A percentile compares a stretch with the other conserved stretches of the same genome.
These are phyloP conservation scores for Lasiosphaeria hispida DNA, from an alignment of 495 filamentous ascomycete genomes.

Conservation along the genomic window DNA sequence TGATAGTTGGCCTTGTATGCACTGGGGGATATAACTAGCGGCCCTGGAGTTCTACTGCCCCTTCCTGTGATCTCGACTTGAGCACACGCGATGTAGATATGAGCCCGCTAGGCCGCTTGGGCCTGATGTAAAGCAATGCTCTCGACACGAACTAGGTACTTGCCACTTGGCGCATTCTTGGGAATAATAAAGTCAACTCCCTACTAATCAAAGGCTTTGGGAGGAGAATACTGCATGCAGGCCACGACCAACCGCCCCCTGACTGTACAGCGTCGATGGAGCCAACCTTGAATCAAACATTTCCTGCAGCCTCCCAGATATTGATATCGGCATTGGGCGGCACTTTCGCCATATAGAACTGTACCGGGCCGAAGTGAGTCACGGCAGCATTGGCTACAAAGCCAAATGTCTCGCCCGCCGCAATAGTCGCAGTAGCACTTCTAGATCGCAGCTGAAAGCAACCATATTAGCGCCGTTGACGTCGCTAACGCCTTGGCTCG, in stretches of 20 bases:
- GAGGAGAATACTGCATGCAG: conserved; percentile 34
- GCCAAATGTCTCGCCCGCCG: conserved; percentile 39
- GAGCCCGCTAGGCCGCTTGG: conserved; percentile 35
- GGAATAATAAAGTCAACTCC: conserved; percentile 39
- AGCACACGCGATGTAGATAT: conserved; percentile 41
- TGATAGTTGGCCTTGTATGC: conserved; percentile 36
- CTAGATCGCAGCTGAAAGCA: conserved; percentile 41
- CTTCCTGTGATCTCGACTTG: conserved; percentile 40
- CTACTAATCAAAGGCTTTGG: conserved; percentile 1
- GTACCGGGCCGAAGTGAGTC: conserved; percentile 47
- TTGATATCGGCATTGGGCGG: conserved; percentile 40
- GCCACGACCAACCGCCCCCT: conserved; percentile 35
- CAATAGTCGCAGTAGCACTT: conserved; percentile 31
- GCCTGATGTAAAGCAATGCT: conserved; percentile 41
- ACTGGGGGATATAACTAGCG: conserved; percentile 33
- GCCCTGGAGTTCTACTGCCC: conserved; percentile 29
- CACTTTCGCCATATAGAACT: conserved; percentile 50
- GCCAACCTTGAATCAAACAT: conserved; percentile 51
- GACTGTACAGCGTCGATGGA: conserved; percentile 32
- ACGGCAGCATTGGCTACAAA: conserved; percentile 43
- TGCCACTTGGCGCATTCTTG: conserved; percentile 36
- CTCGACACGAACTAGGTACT: conserved; percentile 41
- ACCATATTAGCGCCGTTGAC: conserved; percentile 41
- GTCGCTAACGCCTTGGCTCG: conserved; percentile 40
- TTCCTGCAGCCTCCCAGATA: conserved; percentile 45